Evolutionary conservation across 108 stramenopile species (phyloP).

Genomic region (Cylindrotheca closterium): DNA sequence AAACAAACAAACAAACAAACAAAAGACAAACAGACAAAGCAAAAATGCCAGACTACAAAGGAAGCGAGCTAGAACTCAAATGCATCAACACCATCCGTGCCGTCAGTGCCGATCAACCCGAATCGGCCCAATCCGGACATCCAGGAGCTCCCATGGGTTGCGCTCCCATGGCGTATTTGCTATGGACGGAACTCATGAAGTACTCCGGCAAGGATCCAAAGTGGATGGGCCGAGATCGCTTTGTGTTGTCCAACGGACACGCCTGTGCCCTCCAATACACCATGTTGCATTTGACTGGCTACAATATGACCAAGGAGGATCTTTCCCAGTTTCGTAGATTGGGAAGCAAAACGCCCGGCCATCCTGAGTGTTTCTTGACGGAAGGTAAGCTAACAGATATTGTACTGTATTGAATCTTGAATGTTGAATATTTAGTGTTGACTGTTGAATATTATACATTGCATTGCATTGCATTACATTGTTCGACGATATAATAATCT

Average conservation of each 20-base stretch:
- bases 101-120: slow-evolving; percentile 90
- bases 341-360: slow-evolving; percentile 89
- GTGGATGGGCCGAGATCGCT: slow-evolving; percentile 97
- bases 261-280: slow-evolving; percentile 97
- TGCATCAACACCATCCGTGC: slow-evolving; percentile 96
- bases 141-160: slow-evolving; percentile 99
- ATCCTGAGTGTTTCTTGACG: slow-evolving; percentile 92
- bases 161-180: slow-evolving; percentile 96
- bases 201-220: slow-evolving; percentile 79
- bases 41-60: slow-evolving; percentile 52
- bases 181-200: slow-evolving; percentile 88
- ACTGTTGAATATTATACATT: neutral
- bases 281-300: slow-evolving; percentile 97
- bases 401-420: neutral
- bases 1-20: no score
- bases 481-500: neutral
- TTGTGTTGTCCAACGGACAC: slow-evolving; percentile 97
- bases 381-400: slow-evolving; percentile 54
- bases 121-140: slow-evolving; percentile 94
- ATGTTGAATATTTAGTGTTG: no score
- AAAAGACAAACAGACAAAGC: no score
- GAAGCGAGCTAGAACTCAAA: slow-evolving; percentile 65
- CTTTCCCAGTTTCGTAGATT: slow-evolving; percentile 91
- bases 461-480: neutral
- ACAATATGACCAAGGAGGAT: slow-evolving; percentile 83